A percentile compares a stretch with the other conserved stretches of the same genome.
These are phyloP conservation scores for Pestalotiopsis fici DNA, from an alignment of 2,329 filamentous ascomycete genomes.

Conservation along the genomic window DNA sequence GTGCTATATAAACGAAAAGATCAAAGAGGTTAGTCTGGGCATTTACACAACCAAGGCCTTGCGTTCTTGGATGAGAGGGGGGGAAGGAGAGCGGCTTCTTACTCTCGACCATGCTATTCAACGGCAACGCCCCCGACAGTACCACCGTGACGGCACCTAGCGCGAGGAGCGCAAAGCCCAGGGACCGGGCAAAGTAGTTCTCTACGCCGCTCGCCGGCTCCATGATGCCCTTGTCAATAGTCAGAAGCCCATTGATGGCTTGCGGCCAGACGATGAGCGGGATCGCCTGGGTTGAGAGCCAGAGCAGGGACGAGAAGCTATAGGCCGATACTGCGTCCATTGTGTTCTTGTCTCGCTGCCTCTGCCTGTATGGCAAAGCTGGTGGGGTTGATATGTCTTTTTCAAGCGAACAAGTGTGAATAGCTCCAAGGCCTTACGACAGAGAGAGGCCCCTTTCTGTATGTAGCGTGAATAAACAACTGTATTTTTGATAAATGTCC, in stretches of 20 bases:
- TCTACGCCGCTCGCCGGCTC: slow-evolving; percentile 53
- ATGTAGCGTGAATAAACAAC: background rate
- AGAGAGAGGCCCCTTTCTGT: background rate
- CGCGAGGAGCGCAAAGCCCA: slow-evolving; percentile 68
- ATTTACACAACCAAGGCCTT: too few relatives aligned
- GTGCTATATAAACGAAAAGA: background rate
- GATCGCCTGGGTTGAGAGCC: slow-evolving; percentile 49
- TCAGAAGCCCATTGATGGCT: slow-evolving; percentile 46
- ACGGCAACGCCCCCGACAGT: slow-evolving; percentile 70
- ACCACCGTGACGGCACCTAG: slow-evolving; percentile 66
- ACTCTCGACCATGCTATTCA: slow-evolving; percentile 53
- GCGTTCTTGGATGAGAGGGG: too few relatives aligned
- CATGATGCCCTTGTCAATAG: slow-evolving; percentile 9
- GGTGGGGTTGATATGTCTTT: too few relatives aligned
- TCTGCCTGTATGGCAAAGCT: background rate
- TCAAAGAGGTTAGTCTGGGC: background rate
- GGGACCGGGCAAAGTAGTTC: slow-evolving; percentile 71
- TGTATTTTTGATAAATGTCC: background rate
- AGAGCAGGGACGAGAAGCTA: slow-evolving; percentile 52
- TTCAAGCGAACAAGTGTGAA: too few relatives aligned
- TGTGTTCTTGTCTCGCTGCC: background rate
- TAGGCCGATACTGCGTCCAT: slow-evolving; percentile 51
- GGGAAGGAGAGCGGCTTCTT: slow-evolving; percentile 10
- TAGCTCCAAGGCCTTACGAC: background rate
- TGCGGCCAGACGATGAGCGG: slow-evolving; percentile 49